phyloP scores from a whole-genome alignment of 345 rosid species.

The Hevea brasiliensis region DNA sequence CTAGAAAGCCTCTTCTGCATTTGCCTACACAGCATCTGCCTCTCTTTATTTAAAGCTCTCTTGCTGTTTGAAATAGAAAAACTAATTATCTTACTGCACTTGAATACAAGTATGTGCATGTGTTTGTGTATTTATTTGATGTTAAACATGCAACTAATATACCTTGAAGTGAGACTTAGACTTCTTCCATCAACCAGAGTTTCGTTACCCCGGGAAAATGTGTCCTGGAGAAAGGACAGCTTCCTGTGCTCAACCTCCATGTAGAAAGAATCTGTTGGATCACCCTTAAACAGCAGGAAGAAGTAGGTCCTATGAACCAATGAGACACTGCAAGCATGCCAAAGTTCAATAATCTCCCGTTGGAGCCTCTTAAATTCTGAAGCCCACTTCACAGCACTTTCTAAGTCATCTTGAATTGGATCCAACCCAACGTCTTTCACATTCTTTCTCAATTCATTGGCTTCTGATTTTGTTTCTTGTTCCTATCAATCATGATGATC shows the following conservation, averaged over 20 bases:
- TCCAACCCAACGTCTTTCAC: constrained; percentile 73
- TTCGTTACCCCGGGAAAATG: constrained; percentile 46
- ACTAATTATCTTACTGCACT: not conserved
- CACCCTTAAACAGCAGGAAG: constrained; percentile 77
- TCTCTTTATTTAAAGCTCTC: constrained; percentile 59
- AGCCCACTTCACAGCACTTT: constrained; percentile 47
- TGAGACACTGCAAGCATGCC: constrained; percentile 76
- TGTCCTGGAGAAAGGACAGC: constrained; percentile 58
- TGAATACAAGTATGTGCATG: too few relatives aligned
- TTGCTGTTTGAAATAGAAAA: constrained; percentile 37
- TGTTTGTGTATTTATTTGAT: not conserved
- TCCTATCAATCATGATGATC: constrained; percentile 37
- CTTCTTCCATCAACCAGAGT: constrained; percentile 52
- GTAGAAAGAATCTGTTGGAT: constrained; percentile 71
- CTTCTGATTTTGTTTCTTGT: constrained; percentile 43
- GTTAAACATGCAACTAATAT: not conserved
- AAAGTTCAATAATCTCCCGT: constrained; percentile 71
- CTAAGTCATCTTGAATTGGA: constrained; percentile 56
- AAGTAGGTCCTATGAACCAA: constrained; percentile 90
- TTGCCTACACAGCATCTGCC: constrained; percentile 58
- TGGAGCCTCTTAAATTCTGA: constrained; percentile 65
- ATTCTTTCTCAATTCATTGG: constrained; percentile 35
- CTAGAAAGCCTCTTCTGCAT: constrained; percentile 58
- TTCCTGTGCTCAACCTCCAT: constrained; percentile 89
- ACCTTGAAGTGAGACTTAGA: constrained; percentile 57